Percentiles rank a stretch among this genome's conserved stretches.
phyloP scores from a whole-genome alignment of 2,329 filamentous ascomycete genomes.

The Purpureocillium lavendulum region DNA sequence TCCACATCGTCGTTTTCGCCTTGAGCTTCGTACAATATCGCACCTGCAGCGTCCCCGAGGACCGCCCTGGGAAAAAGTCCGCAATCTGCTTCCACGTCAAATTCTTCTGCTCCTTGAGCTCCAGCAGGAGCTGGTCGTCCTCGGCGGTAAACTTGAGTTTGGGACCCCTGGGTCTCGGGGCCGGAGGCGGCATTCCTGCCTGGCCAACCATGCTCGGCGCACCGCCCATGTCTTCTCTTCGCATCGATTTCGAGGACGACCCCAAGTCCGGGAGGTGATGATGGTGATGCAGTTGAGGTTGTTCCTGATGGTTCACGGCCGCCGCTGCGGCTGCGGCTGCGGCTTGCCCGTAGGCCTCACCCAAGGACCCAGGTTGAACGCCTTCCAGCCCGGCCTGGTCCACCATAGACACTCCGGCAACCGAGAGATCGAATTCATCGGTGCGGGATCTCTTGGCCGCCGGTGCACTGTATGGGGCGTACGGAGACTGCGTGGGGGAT shows the following conservation, averaged over 20 bases:
- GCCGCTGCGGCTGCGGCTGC: conserved; percentile 21
- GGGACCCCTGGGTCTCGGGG: conserved; percentile 70
- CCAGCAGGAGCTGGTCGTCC: conserved; percentile 79
- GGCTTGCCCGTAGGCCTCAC: conserved; percentile 41
- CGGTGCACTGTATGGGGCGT: conserved; percentile 19
- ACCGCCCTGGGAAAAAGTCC: conserved; percentile 88
- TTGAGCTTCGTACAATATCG: conserved; percentile 93
- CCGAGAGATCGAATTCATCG: conserved; percentile 50
- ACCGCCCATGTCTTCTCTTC: conserved; percentile 50
- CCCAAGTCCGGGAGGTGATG: conserved; percentile 70
- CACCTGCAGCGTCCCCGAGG: conserved; percentile 84
- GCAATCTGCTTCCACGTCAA: conserved; percentile 97
- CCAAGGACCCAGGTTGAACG: conserved; percentile 45
- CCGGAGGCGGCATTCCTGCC: conserved; percentile 78
- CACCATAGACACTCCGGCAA: conserved; percentile 40
- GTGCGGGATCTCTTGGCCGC: conserved; percentile 45
- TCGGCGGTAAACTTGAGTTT: conserved; percentile 93
- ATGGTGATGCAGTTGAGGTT: conserved; percentile 55
- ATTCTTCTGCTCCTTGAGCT: conserved; percentile 90
- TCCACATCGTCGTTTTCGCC: conserved; percentile 89
- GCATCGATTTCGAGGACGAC: conserved; percentile 59
- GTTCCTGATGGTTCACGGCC: conserved; percentile 1
- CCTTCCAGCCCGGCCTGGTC: conserved; percentile 46
- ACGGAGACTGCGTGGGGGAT: conserved; percentile 27
- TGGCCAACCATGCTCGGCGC: conserved; percentile 82